These are phyloP conservation scores for Diaporthe ilicicola DNA, from an alignment of 2,329 filamentous ascomycete species.

Conservation along the genomic window DNA sequence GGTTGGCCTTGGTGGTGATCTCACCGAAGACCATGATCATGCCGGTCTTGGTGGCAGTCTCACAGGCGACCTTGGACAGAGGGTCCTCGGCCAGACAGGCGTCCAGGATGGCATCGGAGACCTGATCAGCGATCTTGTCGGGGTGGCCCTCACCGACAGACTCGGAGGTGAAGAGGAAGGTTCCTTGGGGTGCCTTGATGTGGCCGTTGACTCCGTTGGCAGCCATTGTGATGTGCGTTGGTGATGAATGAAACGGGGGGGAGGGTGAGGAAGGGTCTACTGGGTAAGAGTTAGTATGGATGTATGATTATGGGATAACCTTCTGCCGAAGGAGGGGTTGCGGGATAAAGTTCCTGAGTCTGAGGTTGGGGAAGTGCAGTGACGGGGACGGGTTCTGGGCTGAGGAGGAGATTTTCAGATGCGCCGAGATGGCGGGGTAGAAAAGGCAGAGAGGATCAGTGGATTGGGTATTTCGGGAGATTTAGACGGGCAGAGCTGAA, in stretches of 20 bases:
- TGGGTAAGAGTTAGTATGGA: background rate
- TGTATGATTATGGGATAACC: background rate
- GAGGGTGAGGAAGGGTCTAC: background rate
- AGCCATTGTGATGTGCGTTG: conserved; percentile 59
- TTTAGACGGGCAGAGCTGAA: conserved; percentile 26
- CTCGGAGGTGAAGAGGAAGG: conserved; percentile 90
- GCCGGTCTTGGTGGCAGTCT: conserved; percentile 99
- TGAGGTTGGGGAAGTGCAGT: background rate
- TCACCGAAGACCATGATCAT: conserved; percentile 99
- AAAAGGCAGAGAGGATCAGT: background rate
- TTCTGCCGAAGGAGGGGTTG: background rate
- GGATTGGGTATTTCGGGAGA: conserved; percentile 11
- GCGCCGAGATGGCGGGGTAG: conserved; percentile 19
- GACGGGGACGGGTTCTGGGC: background rate
- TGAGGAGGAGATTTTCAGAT: background rate
- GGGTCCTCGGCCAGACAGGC: conserved; percentile 95
- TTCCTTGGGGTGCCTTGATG: conserved; percentile 67
- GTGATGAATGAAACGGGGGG: background rate
- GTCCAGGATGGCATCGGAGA: conserved; percentile 98
- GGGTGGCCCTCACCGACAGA: conserved; percentile 91
- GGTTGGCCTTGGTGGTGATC: conserved; percentile 93
- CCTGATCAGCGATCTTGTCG: conserved; percentile 98
- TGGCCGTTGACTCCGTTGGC: conserved; percentile 57
- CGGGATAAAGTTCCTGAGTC: background rate
- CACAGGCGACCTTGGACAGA: conserved; percentile 98